Conservation (phyloP, 2,329 filamentous ascomycete species). For the Neodidymelliopsis sp. region DNA sequence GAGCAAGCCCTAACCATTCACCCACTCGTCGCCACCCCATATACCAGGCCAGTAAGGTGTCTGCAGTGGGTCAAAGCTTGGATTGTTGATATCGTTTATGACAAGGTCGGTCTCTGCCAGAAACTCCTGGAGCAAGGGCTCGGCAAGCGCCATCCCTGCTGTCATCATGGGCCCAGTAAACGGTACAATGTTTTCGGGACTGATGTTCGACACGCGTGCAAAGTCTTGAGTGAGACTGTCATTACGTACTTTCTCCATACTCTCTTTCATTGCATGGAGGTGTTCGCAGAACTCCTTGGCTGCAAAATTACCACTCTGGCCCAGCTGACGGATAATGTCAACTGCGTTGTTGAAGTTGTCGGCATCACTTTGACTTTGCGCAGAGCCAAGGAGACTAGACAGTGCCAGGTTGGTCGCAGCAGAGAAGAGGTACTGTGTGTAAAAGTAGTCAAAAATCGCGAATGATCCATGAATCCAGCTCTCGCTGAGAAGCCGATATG, state of each 20-base stretch:
- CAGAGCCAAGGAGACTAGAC: constrained; percentile 50
- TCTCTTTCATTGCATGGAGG: constrained; percentile 24
- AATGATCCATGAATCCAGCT: constrained; percentile 59
- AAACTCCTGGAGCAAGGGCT: constrained; percentile 26
- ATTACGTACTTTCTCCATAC: constrained; percentile 25
- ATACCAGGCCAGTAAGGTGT: constrained; percentile 27
- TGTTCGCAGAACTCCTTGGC: constrained; percentile 26
- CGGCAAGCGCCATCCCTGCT: constrained; percentile 27
- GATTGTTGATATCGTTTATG: constrained; percentile 21
- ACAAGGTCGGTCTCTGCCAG: constrained; percentile 24
- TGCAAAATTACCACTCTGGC: constrained; percentile 22
- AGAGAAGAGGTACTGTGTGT: constrained; percentile 58
- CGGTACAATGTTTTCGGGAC: neutral
- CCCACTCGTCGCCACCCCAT: constrained; percentile 18
- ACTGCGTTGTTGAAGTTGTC: constrained; percentile 25
- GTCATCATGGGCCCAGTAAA: constrained; percentile 16
- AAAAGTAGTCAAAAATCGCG: constrained; percentile 57
- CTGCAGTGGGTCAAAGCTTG: constrained; percentile 21
- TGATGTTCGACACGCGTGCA: neutral
- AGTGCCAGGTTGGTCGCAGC: constrained; percentile 55
- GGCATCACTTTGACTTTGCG: constrained; percentile 21
- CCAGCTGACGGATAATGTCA: constrained; percentile 23
- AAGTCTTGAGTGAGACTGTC: constrained; percentile 22
- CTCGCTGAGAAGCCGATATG: constrained; percentile 52
- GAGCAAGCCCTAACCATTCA: neutral